Evolutionary conservation across 148 eudicot species (phyloP).

Genomic region (Rhododendron mucronatum): DNA sequence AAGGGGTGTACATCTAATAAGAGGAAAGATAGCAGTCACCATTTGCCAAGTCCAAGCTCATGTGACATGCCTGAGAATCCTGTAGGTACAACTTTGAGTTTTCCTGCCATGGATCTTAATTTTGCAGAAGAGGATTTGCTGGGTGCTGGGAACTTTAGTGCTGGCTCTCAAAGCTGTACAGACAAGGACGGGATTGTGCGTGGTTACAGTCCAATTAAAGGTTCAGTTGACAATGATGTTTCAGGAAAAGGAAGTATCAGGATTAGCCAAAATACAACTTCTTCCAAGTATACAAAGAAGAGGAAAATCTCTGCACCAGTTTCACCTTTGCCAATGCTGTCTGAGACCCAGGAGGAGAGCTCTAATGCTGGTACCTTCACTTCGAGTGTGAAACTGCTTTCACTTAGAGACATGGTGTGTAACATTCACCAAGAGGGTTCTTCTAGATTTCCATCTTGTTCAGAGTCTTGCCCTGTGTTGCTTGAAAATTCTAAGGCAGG

Average conservation of each 20-base stretch:
- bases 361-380: constrained; percentile 13
- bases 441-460: constrained; percentile 9
- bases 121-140: constrained; percentile 25
- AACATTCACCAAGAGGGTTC: constrained; percentile 7
- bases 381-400: constrained; percentile 16
- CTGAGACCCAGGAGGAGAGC: constrained; percentile 26
- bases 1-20: constrained; percentile 23
- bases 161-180: constrained; percentile 5
- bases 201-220: constrained; percentile 9
- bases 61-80: constrained; percentile 12
- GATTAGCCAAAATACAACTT: constrained; percentile 20
- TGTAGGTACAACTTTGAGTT: constrained; percentile 13
- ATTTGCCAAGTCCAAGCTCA: constrained; percentile 17
- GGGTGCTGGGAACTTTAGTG: constrained; percentile 12
- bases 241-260: constrained; percentile 10
- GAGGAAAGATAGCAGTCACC: constrained; percentile 32
- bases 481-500: constrained; percentile 5
- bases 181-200: constrained; percentile 9
- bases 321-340: constrained; percentile 13
- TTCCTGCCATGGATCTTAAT: constrained; percentile 17
- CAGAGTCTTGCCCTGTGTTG: constrained; percentile 5
- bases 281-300: constrained; percentile 31
- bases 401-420: constrained; percentile 9
- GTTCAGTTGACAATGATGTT: constrained; percentile 13
- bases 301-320: constrained; percentile 23